Evolutionary conservation across 805 yeast species (phyloP).

Genomic region (Metschnikowia rubicola): DNA sequence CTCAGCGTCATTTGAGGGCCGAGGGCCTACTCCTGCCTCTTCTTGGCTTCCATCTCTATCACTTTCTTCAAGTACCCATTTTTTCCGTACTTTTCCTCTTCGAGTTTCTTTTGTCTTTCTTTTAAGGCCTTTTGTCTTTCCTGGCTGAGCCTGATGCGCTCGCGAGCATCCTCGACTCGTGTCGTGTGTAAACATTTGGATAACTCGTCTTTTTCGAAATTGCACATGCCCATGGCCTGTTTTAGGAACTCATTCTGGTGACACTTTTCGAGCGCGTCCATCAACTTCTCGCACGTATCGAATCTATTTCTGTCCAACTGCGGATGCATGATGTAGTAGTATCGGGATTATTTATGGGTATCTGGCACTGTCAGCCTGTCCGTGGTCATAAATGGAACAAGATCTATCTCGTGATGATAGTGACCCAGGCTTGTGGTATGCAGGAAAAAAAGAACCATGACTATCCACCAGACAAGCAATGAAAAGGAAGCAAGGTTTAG

Average conservation of each 20-base stretch:
- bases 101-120: constrained; percentile 54
- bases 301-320: constrained; percentile 43
- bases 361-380: too few species aligned
- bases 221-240: constrained; percentile 79
- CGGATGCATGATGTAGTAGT: constrained; percentile 35
- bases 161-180: constrained; percentile 60
- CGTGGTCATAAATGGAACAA: too few species aligned
- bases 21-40: constrained; percentile 4
- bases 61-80: constrained; percentile 65
- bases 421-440: too few species aligned
- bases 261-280: constrained; percentile 86
- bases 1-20: not conserved
- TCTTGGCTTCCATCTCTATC: constrained; percentile 44
- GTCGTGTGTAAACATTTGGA: constrained; percentile 77
- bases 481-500: too few species aligned
- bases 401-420: too few species aligned
- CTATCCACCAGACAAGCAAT: too few species aligned
- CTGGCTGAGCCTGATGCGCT: constrained; percentile 49
- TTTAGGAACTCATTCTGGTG: constrained; percentile 66
- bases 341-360: too few species aligned
- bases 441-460: too few species aligned
- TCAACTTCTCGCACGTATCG: constrained; percentile 68
- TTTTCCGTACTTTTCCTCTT: constrained; percentile 80
- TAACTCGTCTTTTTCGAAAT: constrained; percentile 76
- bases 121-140: constrained; percentile 55